These are phyloP conservation scores for Cucurbita moschata DNA, from an alignment of 306 rosid genomes.

Conservation along the genomic window DNA sequence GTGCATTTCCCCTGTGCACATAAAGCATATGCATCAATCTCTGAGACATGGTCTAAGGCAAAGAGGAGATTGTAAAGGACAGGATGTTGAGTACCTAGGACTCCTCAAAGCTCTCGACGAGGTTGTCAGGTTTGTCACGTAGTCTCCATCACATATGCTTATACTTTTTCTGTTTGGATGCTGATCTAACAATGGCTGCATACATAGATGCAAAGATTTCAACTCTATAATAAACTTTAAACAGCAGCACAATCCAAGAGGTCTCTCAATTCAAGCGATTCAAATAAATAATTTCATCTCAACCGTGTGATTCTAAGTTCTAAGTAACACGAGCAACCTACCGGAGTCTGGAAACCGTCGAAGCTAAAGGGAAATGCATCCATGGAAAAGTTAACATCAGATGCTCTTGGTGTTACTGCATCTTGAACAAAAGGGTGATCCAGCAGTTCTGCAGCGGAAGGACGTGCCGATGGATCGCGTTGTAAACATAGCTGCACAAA, in stretches of 20 bases:
- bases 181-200: slow-evolving; percentile 38
- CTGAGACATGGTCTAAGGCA: slow-evolving; percentile 1
- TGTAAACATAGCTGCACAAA: slow-evolving; percentile 73
- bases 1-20: slow-evolving; percentile 43
- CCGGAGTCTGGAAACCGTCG: slow-evolving; percentile 89
- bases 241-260: neutral
- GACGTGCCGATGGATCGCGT: slow-evolving; percentile 71
- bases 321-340: slow-evolving; percentile 16
- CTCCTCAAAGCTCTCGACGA: slow-evolving; percentile 17
- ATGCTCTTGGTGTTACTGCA: slow-evolving; percentile 45
- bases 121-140: slow-evolving; percentile 8
- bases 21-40: slow-evolving; percentile 5
- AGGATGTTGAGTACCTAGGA: slow-evolving; percentile 22
- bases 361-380: slow-evolving; percentile 53
- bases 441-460: slow-evolving; percentile 48
- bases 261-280: neutral
- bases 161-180: slow-evolving; percentile 21
- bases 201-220: neutral
- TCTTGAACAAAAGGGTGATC: slow-evolving; percentile 82
- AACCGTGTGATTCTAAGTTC: neutral
- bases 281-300: neutral
- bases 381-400: slow-evolving; percentile 45
- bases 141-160: slow-evolving; percentile 18
- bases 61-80: neutral
- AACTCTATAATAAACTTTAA: neutral